These are phyloP conservation scores for Botrytis aclada DNA, from an alignment of 2,329 filamentous ascomycete genomes.

Conservation along the genomic window DNA sequence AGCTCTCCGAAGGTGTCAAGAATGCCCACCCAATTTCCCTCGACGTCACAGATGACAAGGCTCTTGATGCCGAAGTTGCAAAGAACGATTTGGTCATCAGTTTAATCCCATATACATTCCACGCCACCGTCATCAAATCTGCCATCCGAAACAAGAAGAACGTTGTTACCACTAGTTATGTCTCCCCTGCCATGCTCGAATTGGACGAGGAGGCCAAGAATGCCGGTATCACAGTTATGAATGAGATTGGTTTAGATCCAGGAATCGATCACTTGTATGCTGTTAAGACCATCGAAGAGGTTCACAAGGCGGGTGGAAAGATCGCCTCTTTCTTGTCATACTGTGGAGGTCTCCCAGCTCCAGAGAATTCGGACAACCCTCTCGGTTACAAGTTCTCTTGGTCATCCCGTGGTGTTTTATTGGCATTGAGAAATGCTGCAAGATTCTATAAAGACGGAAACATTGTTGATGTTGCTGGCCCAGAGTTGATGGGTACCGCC, in stretches of 20 bases:
- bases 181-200: slow-evolving; percentile 88
- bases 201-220: slow-evolving; percentile 79
- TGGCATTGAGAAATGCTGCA: slow-evolving; percentile 83
- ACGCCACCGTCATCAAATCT: slow-evolving; percentile 85
- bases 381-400: slow-evolving; percentile 87
- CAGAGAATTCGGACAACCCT: slow-evolving; percentile 79
- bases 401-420: slow-evolving; percentile 69
- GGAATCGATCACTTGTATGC: slow-evolving; percentile 73
- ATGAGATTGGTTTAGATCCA: slow-evolving; percentile 79
- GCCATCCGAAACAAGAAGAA: slow-evolving; percentile 93
- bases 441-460: slow-evolving; percentile 79
- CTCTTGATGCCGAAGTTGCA: slow-evolving; percentile 75
- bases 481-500: slow-evolving; percentile 77
- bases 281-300: slow-evolving; percentile 81
- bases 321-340: slow-evolving; percentile 68
- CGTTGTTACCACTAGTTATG: slow-evolving; percentile 92
- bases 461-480: slow-evolving; percentile 59
- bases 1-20: slow-evolving; percentile 67
- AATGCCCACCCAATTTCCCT: slow-evolving; percentile 54
- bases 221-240: slow-evolving; percentile 95
- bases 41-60: slow-evolving; percentile 73
- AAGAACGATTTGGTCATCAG: slow-evolving; percentile 77
- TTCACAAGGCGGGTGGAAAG: slow-evolving; percentile 85
- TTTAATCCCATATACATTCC: slow-evolving; percentile 89
- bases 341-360: slow-evolving; percentile 75